Conservation (phyloP, 306 rosid genomes). For the Sophora flavescens region DNA sequence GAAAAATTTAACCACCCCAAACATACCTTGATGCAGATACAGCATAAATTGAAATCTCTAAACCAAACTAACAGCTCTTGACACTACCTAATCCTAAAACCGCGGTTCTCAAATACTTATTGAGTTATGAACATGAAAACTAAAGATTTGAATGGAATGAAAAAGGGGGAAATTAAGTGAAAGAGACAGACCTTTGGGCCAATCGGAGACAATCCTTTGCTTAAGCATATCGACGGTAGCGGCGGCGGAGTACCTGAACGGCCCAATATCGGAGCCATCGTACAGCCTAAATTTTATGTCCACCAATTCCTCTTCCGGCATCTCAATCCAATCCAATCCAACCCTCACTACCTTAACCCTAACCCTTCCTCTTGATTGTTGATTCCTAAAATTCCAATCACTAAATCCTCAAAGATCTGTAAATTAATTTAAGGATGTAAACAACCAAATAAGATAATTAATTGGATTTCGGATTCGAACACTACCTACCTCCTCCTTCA, state of each 20-base stretch:
- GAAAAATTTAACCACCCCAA: too few species aligned
- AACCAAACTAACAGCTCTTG: not conserved
- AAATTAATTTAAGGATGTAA: too few species aligned
- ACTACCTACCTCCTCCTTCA: not conserved
- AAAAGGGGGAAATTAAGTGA: not conserved
- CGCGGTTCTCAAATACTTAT: not conserved
- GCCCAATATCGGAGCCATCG: conserved; percentile 79
- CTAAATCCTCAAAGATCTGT: not conserved
- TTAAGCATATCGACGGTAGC: conserved; percentile 79
- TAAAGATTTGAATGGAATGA: too few species aligned
- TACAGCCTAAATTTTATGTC: conserved; percentile 76
- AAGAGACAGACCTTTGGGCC: conserved; percentile 72
- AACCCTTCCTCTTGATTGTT: conserved; percentile 15
- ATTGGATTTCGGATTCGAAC: not conserved
- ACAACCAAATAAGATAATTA: too few species aligned
- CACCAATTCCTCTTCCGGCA: conserved; percentile 80
- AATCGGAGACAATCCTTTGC: conserved; percentile 78
- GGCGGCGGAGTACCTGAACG: conserved; percentile 73
- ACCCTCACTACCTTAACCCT: not conserved
- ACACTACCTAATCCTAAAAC: not conserved
- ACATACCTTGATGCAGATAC: too few species aligned
- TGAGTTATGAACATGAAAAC: not conserved
- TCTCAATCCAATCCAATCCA: conserved; percentile 35
- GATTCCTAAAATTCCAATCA: conserved; percentile 43
- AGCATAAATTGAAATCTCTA: conserved; percentile 29